Base-by-base conservation (phyloP, 208 protist species). In the Trypanosoma theileri region DNA sequence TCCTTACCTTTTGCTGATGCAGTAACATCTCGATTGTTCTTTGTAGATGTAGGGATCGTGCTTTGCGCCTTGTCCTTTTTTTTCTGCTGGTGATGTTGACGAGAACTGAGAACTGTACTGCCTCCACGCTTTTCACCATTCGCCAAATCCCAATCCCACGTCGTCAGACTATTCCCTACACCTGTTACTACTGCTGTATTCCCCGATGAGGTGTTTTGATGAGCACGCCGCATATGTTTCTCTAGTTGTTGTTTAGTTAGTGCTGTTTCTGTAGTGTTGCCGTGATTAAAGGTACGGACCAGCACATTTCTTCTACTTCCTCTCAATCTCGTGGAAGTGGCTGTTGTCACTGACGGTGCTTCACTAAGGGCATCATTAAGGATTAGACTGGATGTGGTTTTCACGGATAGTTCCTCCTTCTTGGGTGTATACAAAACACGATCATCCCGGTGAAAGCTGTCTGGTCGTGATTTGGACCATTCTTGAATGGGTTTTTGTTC, bases 371-470 rank as follows among this genome's bases (percentile, higher is more conserved):
- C 54, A 3, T 66, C 31, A 17, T 54, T 45, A 9, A 11, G 0
- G 6, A 35, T 6, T 35, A 8, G 28, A 35, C 28, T 35, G 4
- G 28, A 35, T 35, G 28, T 1, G 28, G 28, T 35, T 35, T 6
- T 35, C 28, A 35, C 6, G 4, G 28, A 44, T 19, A 4, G 7
- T 44, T 59, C 28, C 42, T 28, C n/a, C 46, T 51, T 50, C 10
- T 10, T 14, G 7, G 10, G 4, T 46, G 45, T 11, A 41, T 17
- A 44, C 12, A 17, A 11, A 8, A 66, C 61, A 40, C 50, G 22
- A 26, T 66, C 61, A 24, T 66, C 61, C 3, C 61, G 45, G 24
- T 66, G 61, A 45, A 66, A 66, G 0, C 45, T 66, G 17, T 66
- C 26, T 10, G 61, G 61, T 19, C 61, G n/a, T 17, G 61, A 66